Evolutionary conservation across 257 asterid species (phyloP), one percentile per base, ranked within the genome.

Genomic region (Solanum pinnatisectum): DNA sequence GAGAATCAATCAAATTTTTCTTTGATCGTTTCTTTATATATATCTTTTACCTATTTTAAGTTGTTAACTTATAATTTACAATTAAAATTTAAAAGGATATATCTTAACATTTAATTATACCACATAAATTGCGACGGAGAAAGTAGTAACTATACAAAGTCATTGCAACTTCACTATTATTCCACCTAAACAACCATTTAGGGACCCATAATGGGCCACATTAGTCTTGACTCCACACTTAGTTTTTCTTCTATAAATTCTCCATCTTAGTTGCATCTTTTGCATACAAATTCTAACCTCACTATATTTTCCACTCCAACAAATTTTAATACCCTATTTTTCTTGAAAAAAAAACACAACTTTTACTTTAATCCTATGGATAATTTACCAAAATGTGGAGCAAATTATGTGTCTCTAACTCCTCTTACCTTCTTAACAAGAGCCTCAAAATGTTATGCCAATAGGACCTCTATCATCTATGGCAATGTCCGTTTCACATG

Each of bases 381-480:
- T 68, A 89, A 35, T n/a, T 33, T 96, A 78, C 93, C 95, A 0
- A 95, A 94, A 86, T 92, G 96, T 89, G 93, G 90, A 90, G 98
- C 99, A 32, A 96, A 96, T 52, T 95, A 91, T 86, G 93, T 94
- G 0, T 89, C 98, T 25, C 96, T 96, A 1, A 90, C 97, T 78
- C 84, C 84, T 14, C 84, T 78, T 4, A 78, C 84, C 63, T 78
- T 78, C 63, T 42, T 78, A 42, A 90, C 76, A 83, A 92, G 98
- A 15, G 99, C 98, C 0, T 88, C 98, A 52, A 82, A 71, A 18
- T 96, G 92, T 37, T 96, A 96, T 86, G 90, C 96, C 77, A 46
- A 90, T 52, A 93, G 96, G 0, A 84, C 89, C 1, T 95, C 98
- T 2, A 63, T 96, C 77, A 92, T 95, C 14, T 93, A 96, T 39